Base-by-base conservation (phyloP, 305 asterid species). In the Solanum aculeatissimum region DNA sequence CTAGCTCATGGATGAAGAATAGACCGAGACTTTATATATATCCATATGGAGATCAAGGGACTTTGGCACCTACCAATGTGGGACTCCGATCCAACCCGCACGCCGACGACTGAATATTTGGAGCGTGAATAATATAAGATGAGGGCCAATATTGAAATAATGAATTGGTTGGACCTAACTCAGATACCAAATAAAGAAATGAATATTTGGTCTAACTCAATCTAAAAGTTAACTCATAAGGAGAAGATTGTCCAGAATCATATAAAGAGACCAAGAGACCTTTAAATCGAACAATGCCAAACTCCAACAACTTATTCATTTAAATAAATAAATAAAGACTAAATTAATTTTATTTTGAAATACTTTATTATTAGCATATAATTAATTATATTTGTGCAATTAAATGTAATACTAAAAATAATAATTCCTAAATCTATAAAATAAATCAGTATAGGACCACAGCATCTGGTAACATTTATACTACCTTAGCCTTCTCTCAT, bases 161-260 rank as follows among this genome's bases (percentile, higher is more conserved):
- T 57, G 27, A 57, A 57, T 1, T 57, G 14, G 27, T 2, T 3
- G 2, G 7, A 57, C 3, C 2, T 57, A 6, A 19, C 12, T 54
- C 8, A 18, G 23, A 54, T 19, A 55, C 25, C 25, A 18, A 5
- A 55, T 9, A 55, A 55, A 19, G 13, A 57, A n/a, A 57, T n/a
- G 3, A 21, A 58, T 1, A 10, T 4, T 58, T 0, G 3, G 21
- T 7, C 5, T 10, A 21, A 58, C 1, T 3, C 15, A 58, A 58
- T 10, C 0, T 15, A 58, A 21, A 58, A 10, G 27, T 0, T 0
- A 21, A 1, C 0, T 21, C 32, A 1, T 0, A 0, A 58, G 3
- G 3, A 21, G 12, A 21, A 14, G 4, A 10, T 21, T 58, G 23
- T 10, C 32, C 29, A 51, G 6, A 1, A 15, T 51, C 19, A 6